A percentile compares a stretch with the other conserved stretches of the same genome.
Evolutionary conservation across 768 basidiomycete species (phyloP).

Genomic region (Mycena filopes): DNA sequence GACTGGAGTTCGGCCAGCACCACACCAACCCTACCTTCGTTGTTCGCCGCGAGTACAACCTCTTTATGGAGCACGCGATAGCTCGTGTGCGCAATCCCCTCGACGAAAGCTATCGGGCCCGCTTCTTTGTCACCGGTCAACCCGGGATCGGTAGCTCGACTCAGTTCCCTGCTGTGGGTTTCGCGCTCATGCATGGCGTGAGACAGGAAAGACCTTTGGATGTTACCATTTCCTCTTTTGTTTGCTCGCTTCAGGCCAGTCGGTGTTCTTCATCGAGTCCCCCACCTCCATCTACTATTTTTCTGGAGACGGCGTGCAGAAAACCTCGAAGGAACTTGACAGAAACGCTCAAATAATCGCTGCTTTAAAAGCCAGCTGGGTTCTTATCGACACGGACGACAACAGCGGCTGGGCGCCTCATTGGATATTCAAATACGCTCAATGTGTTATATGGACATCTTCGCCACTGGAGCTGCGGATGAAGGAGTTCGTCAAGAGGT

Average conservation of each 20-base stretch:
- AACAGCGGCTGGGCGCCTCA: conserved; percentile 4
- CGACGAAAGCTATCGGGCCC: conserved; percentile 1
- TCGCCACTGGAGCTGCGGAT: conserved; percentile 10
- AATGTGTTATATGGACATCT: conserved; percentile 19
- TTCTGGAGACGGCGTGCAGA: conserved; percentile 17
- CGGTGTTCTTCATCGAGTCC: conserved; percentile 16
- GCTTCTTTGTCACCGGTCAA: conserved; percentile 23
- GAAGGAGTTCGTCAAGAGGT: neutral
- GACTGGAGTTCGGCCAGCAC: neutral
- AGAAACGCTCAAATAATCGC: neutral
- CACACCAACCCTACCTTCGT: neutral
- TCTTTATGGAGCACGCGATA: conserved; percentile 14
- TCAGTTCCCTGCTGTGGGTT: conserved; percentile 8
- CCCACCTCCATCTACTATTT: conserved; percentile 5
- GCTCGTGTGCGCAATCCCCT: conserved; percentile 1
- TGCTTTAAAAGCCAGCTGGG: conserved; percentile 15
- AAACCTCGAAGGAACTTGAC: neutral
- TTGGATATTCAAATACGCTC: conserved; percentile 5
- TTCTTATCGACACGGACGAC: conserved; percentile 23
- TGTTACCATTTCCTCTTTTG: conserved; percentile 18
- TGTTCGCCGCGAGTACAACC: conserved; percentile 13
- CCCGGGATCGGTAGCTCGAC: conserved; percentile 15
- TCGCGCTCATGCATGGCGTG: conserved; percentile 18
- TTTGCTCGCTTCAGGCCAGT: conserved; percentile 18
- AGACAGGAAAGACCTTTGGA: conserved; percentile 16